Base-by-base conservation (phyloP, 2,329 filamentous ascomycete species). In the Trichophyton verrucosum region DNA sequence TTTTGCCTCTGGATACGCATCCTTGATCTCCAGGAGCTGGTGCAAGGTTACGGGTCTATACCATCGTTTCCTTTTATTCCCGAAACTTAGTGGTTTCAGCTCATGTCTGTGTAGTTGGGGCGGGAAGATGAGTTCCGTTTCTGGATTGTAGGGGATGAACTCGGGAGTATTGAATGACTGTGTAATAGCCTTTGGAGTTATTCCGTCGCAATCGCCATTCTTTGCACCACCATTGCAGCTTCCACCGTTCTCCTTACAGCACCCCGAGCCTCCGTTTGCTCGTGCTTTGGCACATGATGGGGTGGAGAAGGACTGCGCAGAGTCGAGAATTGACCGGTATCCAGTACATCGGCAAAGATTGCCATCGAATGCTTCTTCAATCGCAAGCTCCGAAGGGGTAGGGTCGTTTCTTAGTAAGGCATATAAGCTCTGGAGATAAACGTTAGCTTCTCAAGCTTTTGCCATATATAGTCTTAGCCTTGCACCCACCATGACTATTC, bases 341-440 rank as follows among this genome's bases (percentile, higher is more conserved):
- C 94, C 94, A 0, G 94, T 99, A 74, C 94, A 99, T 59, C 94
- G 84, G 71, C 94, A 99, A 30, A 97, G 77, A 66, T 99, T 99
- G 0, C 94, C 94, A 72, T 99, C 94, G 68, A 97, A 97, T 0
- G 92, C 91, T 75, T 97, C 94, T 74, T 99, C 94, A 38, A 97
- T 82, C 33, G 95, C 89, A 66, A 89, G 83, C 68, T 92, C 84
- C 2, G 84, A 86, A 0, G 92, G 91, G 20, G 81, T 80, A 3
- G 85, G 80, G 66, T 91, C 88, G 69, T 97, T 97, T 62, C 94
- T 83, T 36, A 99, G 79, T 51, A 97, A 80, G 4, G 94, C 94
- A 73, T 99, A 99, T 61, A 97, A 75, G 72, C 91, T 96, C 89
- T 81, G 62, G 2, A 2, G 1, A 33, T 38, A 27, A 30, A 53